Evolutionary conservation across 306 rosid species (phyloP).

Genomic region (Prunus fruticosa): DNA sequence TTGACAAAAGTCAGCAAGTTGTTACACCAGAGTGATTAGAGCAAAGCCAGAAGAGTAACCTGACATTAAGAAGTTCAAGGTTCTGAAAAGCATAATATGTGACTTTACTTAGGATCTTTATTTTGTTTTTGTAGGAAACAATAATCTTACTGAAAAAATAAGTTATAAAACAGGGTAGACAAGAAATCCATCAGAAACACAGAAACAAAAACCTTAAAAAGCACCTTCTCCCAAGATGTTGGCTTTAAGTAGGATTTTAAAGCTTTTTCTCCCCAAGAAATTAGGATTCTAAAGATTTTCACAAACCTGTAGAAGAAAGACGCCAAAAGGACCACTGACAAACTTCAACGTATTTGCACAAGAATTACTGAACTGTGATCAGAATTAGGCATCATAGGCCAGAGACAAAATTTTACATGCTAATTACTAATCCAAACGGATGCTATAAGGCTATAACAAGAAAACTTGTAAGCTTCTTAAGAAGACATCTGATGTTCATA

Average conservation of each 20-base stretch:
- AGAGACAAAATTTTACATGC: background rate
- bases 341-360: background rate
- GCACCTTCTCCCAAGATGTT: too few relatives aligned
- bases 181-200: too few relatives aligned
- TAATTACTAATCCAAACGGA: background rate
- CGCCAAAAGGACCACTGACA: background rate
- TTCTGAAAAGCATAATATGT: background rate
- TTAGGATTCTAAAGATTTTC: background rate
- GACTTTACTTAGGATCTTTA: too few relatives aligned
- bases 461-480: background rate
- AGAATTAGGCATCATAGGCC: conserved; percentile 6
- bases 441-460: background rate
- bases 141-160: too few relatives aligned
- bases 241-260: background rate
- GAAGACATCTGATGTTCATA: background rate
- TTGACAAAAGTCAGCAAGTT: background rate
- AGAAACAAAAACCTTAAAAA: too few relatives aligned
- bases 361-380: background rate
- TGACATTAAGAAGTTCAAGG: background rate
- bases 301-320: background rate
- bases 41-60: background rate
- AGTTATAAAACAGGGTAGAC: too few relatives aligned
- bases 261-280: background rate
- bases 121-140: too few relatives aligned
- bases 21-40: background rate